phyloP scores from a whole-genome alignment of 352 stramenopile genomes.

The Pythium rhizo-oryzae region DNA sequence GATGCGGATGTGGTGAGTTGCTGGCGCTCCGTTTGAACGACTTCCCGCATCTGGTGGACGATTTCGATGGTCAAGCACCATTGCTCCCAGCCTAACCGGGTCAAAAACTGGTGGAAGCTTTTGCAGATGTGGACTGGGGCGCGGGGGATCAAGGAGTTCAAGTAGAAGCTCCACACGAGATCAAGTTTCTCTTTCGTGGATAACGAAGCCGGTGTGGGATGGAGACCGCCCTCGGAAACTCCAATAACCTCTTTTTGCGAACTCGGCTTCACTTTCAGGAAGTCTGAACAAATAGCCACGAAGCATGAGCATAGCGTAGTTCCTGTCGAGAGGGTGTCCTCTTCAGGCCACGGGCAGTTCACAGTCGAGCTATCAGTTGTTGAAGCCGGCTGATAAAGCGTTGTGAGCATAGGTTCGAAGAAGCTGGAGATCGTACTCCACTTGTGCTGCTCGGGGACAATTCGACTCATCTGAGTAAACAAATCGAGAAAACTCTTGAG shows the following conservation, averaged over 20 bases:
- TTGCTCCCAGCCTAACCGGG: constrained; percentile 78
- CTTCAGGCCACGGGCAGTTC: constrained; percentile 66
- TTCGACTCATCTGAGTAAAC: constrained; percentile 70
- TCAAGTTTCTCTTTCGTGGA: constrained; percentile 58
- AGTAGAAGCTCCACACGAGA: constrained; percentile 82
- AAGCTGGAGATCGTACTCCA: constrained; percentile 72
- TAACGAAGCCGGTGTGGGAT: background rate
- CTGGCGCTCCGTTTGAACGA: constrained; percentile 65
- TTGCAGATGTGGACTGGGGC: constrained; percentile 81
- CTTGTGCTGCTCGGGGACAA: constrained; percentile 56
- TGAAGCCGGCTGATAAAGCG: constrained; percentile 74
- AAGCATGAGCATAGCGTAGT: constrained; percentile 82
- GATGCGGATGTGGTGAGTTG: constrained; percentile 36
- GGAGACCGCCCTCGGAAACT: background rate
- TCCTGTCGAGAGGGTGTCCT: constrained; percentile 73
- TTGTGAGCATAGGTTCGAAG: constrained; percentile 82
- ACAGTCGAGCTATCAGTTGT: constrained; percentile 73
- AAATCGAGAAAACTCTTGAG: constrained; percentile 80
- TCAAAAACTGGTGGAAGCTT: constrained; percentile 81
- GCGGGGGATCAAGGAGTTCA: constrained; percentile 71
- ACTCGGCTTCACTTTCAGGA: constrained; percentile 45
- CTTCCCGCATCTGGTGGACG: constrained; percentile 83
- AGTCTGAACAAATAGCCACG: constrained; percentile 74
- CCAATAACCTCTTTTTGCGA: background rate
- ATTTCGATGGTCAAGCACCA: constrained; percentile 84